Evolutionary conservation across 2,329 filamentous ascomycete genomes (phyloP).

Genomic region (Hymenoscyphus occultus): DNA sequence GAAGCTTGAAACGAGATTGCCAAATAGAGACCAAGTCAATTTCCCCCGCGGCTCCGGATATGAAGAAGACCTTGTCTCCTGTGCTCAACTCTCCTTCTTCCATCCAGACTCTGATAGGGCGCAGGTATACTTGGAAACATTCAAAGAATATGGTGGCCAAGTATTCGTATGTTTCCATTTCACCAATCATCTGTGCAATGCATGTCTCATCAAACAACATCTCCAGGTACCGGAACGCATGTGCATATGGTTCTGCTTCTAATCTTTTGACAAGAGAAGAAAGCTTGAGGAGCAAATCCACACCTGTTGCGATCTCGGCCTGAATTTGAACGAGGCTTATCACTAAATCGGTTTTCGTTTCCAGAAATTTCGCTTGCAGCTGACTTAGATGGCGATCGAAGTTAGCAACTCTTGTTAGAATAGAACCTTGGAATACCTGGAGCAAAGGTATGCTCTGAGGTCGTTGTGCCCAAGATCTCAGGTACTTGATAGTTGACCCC

Average conservation of each 20-base stretch:
- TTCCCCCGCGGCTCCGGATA: conserved; percentile 56
- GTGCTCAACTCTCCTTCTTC: conserved; percentile 67
- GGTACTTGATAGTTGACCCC: conserved; percentile 45
- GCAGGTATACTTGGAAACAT: conserved; percentile 79
- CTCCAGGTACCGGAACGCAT: conserved; percentile 72
- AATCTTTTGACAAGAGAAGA: conserved; percentile 60
- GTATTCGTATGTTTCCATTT: conserved; percentile 57
- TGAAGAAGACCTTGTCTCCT: conserved; percentile 71
- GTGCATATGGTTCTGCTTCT: conserved; percentile 39
- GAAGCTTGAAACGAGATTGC: conserved; percentile 70
- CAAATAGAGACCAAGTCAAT: conserved; percentile 66
- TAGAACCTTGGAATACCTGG: conserved; percentile 33
- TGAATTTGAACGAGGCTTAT: conserved; percentile 66
- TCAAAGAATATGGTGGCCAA: conserved; percentile 71
- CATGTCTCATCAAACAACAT: conserved; percentile 69
- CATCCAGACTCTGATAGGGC: conserved; percentile 82
- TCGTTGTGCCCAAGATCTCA: conserved; percentile 48
- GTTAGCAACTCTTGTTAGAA: conserved; percentile 44
- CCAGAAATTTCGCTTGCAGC: conserved; percentile 60
- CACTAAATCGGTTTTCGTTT: conserved; percentile 49
- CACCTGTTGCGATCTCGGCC: conserved; percentile 51
- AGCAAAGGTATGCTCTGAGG: conserved; percentile 33
- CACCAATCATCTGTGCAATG: conserved; percentile 66
- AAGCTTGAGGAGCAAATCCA: conserved; percentile 57
- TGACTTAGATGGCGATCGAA: conserved; percentile 59